Base-by-base conservation (phyloP, 1,139 yeast genomes). In the Pichia sp. region DNA sequence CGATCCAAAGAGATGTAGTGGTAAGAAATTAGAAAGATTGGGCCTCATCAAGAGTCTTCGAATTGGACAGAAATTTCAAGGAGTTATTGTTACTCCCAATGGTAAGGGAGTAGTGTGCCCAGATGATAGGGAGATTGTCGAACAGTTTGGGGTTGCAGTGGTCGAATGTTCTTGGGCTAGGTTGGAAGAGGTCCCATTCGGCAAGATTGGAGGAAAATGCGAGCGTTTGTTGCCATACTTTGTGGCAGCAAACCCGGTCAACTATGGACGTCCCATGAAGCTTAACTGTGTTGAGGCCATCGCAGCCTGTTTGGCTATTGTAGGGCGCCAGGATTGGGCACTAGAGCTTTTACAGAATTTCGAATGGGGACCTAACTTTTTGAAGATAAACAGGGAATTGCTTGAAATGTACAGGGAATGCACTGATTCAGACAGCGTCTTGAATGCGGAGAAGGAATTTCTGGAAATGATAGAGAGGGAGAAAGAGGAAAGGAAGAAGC, bases 101-200 rank as follows among this genome's bases (percentile, higher is more conserved):
- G 99, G 98, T 12, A 85, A 83, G 62, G 78, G 82, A 3, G 95
- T 90, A 1, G 97, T 93, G 1, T 89, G 96, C 67, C 99, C 99
- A 0, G 75, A 87, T 59, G 99, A 93, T 67, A 65, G 71, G 41
- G 88, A 81, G 51, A 75, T 88, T 19, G 96, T 91, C 0, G 96
- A 87, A 62, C 74, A 75, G 43, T 69, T 74, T 49, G 99, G 99
- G 34, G 95, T 91, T 12, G 96, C 99, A 0, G 99, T 93, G 8
- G 99, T 93, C 1, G 99, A 93, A 66, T 93, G 98, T 69, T 90
- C 97, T 1, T 93, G 99, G 99, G 99, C 99, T 0, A 74, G 98
- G 56, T 68, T 95, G 22, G 96, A 90, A 52, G 99, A 93, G 66
- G 83, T 93, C n/a, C 99, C 99, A 1, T 93, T 93, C 68, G 73